phyloP scores from a whole-genome alignment of 306 rosid genomes.

The Cotoneaster glaucophyllus region DNA sequence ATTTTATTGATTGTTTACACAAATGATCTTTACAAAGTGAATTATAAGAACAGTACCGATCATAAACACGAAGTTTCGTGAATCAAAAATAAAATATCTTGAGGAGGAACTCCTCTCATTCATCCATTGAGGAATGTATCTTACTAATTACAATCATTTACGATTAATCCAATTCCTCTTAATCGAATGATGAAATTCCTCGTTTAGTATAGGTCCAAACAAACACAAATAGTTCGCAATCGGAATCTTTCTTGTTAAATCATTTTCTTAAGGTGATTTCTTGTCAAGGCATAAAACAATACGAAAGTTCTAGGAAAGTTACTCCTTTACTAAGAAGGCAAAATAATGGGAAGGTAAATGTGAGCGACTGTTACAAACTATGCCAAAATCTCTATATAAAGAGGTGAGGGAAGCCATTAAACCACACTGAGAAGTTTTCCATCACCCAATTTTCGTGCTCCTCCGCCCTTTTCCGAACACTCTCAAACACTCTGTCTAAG shows the following conservation, averaged over 20 bases:
- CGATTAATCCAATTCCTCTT: no score
- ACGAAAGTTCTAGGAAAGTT: not conserved
- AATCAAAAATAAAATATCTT: no score
- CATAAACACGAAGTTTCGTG: fast-evolving
- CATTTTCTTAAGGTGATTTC: not conserved
- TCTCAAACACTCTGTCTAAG: not conserved
- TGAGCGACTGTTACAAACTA: not conserved
- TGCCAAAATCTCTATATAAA: not conserved
- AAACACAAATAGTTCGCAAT: no score
- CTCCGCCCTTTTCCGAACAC: not conserved
- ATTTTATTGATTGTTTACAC: no score
- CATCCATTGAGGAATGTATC: no score
- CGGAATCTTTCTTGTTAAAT: not conserved
- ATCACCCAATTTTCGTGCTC: not conserved
- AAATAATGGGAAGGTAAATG: not conserved
- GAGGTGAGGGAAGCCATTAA: not conserved
- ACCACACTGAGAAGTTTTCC: not conserved
- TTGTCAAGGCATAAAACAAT: not conserved
- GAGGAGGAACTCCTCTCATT: no score
- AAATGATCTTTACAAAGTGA: no score
- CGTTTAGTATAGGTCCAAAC: not conserved
- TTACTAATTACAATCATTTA: no score
- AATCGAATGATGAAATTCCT: no score
- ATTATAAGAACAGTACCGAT: no score
- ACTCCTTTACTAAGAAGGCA: no score